phyloP scores from a whole-genome alignment of 192 early-diverging fungal genomes.

The Entomortierella beljakovae region DNA sequence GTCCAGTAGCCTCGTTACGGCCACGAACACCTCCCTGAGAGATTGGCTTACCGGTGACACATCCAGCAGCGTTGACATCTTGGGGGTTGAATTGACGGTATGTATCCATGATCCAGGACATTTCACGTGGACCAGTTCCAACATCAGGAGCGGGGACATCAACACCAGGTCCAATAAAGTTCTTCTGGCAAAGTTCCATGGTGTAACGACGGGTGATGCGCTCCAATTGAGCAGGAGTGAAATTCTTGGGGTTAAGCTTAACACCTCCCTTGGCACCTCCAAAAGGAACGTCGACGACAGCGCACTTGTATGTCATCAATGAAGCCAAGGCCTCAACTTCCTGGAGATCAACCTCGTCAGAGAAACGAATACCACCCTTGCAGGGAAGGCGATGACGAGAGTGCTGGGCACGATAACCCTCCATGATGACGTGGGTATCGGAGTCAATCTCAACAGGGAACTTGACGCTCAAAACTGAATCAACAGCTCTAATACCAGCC shows the following conservation, averaged over 20 bases:
- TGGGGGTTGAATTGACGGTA: slow-evolving; percentile 85
- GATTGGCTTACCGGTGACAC: slow-evolving; percentile 88
- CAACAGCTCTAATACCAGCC: slow-evolving; percentile 77
- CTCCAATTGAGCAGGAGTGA: slow-evolving; percentile 79
- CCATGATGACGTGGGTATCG: slow-evolving; percentile 77
- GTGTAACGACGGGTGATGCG: slow-evolving; percentile 87
- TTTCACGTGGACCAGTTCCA: slow-evolving; percentile 83
- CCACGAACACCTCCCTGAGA: slow-evolving; percentile 85
- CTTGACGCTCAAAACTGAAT: slow-evolving; percentile 77
- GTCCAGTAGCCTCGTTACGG: slow-evolving; percentile 85
- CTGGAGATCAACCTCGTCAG: slow-evolving; percentile 80
- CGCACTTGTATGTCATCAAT: slow-evolving; percentile 92
- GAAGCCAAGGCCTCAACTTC: slow-evolving; percentile 87
- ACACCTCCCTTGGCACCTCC: slow-evolving; percentile 87
- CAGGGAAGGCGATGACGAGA: slow-evolving; percentile 83
- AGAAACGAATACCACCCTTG: slow-evolving; percentile 88
- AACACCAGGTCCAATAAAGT: slow-evolving; percentile 85
- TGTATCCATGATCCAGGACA: slow-evolving; percentile 91
- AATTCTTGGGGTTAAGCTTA: slow-evolving; percentile 85
- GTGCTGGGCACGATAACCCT: slow-evolving; percentile 85
- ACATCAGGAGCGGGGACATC: slow-evolving; percentile 90
- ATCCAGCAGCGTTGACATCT: slow-evolving; percentile 85
- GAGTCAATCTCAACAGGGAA: slow-evolving; percentile 79
- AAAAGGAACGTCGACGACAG: slow-evolving; percentile 89
- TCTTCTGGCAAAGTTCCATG: slow-evolving; percentile 87